These are phyloP conservation scores for Trichoderma polysporum DNA, from an alignment of 2,329 filamentous ascomycete genomes.

Conservation along the genomic window DNA sequence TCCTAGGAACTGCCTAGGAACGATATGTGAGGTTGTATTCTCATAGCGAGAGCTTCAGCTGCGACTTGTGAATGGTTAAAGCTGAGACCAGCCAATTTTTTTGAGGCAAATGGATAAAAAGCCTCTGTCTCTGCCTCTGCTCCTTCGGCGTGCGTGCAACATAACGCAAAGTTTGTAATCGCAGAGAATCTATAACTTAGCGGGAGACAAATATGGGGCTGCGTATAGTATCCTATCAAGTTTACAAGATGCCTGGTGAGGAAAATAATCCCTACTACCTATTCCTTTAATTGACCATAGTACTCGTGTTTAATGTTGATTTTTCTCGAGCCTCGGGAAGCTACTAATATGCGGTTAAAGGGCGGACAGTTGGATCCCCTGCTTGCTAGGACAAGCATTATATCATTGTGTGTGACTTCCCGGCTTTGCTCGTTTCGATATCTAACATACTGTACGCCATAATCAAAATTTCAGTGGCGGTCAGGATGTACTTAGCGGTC, in stretches of 20 bases:
- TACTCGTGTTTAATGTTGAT: no score
- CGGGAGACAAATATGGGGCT: no score
- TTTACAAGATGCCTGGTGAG: no score
- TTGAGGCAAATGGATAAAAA: not conserved
- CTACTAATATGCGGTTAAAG: no score
- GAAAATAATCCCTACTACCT: no score
- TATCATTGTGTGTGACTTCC: not conserved
- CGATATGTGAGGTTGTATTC: not conserved
- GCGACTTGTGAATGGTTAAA: not conserved
- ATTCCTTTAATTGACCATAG: no score
- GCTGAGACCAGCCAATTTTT: not conserved
- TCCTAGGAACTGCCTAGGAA: not conserved
- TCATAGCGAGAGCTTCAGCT: not conserved
- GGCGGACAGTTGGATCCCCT: no score
- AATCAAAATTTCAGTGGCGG: not conserved
- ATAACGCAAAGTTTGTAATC: no score
- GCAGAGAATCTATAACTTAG: no score
- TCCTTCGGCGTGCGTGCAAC: not conserved
- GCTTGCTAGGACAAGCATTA: not conserved
- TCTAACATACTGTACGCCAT: not conserved
- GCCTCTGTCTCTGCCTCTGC: not conserved
- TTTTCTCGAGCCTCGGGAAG: no score
- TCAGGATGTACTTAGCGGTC: not conserved
- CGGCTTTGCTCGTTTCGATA: not conserved
- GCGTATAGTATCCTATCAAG: no score